These are phyloP conservation scores for Lentinula aciculospora DNA, from an alignment of 768 basidiomycete species.

Conservation along the genomic window DNA sequence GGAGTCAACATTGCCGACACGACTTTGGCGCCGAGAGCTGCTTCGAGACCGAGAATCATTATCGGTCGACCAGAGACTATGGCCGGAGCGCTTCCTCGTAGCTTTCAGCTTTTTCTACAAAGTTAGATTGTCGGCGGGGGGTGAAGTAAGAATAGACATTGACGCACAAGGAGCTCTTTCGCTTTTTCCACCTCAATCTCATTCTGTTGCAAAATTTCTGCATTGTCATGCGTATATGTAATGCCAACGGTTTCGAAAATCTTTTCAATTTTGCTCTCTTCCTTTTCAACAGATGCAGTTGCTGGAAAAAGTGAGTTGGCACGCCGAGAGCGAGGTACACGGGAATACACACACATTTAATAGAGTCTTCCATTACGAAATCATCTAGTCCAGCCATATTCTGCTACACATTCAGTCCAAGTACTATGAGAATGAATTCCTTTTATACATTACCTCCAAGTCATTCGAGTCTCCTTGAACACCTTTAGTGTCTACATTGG, in stretches of 20 bases:
- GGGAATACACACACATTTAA: constrained; percentile 33
- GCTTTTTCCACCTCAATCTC: constrained; percentile 63
- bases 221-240: constrained; percentile 71
- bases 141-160: background rate
- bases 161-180: constrained; percentile 28
- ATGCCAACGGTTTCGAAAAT: constrained; percentile 58
- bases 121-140: background rate
- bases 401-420: background rate
- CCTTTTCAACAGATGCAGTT: constrained; percentile 31
- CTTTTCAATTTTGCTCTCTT: constrained; percentile 44
- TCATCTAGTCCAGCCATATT: constrained; percentile 51
- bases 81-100: background rate
- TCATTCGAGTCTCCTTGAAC: constrained; percentile 31
- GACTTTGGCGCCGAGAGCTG: background rate
- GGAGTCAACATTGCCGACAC: too few species aligned
- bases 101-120: background rate
- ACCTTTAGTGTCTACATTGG: constrained; percentile 49
- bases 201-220: constrained; percentile 62
- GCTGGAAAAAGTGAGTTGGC: constrained; percentile 20
- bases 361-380: constrained; percentile 56
- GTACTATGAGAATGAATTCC: background rate
- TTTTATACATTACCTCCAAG: constrained; percentile 24
- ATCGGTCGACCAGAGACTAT: background rate
- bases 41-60: background rate
- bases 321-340: background rate